These are phyloP conservation scores for Daldinia loculata DNA, from an alignment of 495 filamentous ascomycete species.

Conservation along the genomic window DNA sequence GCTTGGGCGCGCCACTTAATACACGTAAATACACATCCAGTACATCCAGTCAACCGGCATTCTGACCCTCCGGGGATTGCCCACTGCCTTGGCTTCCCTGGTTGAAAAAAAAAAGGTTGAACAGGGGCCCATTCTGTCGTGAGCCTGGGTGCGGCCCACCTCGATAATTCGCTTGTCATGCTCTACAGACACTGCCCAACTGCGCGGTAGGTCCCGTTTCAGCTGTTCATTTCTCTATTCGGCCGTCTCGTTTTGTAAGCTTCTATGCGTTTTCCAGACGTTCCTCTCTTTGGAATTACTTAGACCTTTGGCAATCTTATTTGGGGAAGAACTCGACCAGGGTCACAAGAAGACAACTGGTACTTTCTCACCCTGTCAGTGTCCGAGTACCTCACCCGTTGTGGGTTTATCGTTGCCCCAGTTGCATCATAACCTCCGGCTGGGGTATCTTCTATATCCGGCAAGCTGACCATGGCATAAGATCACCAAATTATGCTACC, in stretches of 20 bases:
- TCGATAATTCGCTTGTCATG: constrained; percentile 57
- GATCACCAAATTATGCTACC: constrained; percentile 65
- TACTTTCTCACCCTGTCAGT: constrained; percentile 47
- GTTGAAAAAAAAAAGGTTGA: constrained; percentile 40
- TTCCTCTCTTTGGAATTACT: constrained; percentile 47
- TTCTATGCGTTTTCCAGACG: constrained; percentile 57
- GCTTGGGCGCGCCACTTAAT: constrained; percentile 46
- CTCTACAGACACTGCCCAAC: constrained; percentile 52
- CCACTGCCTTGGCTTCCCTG: constrained; percentile 45
- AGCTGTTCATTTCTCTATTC: constrained; percentile 55
- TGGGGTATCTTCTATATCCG: constrained; percentile 60
- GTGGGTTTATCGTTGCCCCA: constrained; percentile 55
- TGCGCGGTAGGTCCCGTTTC: constrained; percentile 60
- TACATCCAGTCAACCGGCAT: constrained; percentile 46
- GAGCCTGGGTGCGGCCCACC: constrained; percentile 47
- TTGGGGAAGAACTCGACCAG: constrained; percentile 52
- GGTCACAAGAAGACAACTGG: constrained; percentile 40
- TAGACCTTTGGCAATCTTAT: constrained; percentile 46
- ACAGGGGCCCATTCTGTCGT: constrained; percentile 45
- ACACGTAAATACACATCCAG: constrained; percentile 36
- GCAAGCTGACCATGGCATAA: constrained; percentile 63
- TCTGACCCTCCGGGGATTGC: constrained; percentile 48
- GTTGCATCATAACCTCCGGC: constrained; percentile 60
- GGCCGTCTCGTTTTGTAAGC: constrained; percentile 55
- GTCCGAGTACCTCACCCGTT: constrained; percentile 46